phyloP scores from a whole-genome alignment of 768 basidiomycete species.

The Clathrus columnatus region DNA sequence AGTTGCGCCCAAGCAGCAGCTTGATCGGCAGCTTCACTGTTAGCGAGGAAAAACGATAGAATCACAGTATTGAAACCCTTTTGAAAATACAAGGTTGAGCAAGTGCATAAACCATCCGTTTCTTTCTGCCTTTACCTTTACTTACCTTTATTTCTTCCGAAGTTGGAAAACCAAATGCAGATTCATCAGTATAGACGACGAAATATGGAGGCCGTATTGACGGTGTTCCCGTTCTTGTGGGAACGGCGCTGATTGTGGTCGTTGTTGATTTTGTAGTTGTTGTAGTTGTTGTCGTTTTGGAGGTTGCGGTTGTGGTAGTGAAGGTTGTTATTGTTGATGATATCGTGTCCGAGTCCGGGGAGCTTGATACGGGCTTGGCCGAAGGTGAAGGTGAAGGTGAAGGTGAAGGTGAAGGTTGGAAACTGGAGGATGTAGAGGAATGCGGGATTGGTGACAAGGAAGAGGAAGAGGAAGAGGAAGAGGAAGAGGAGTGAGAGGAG shows the following conservation, averaged over 20 bases:
- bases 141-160: background rate
- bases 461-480: background rate
- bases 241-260: conserved; percentile 21
- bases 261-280: conserved; percentile 29
- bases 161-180: background rate
- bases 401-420: conserved; percentile 22
- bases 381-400: conserved; percentile 16
- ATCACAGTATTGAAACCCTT: conserved; percentile 13
- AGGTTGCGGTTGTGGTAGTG: conserved; percentile 22
- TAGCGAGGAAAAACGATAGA: conserved; percentile 11
- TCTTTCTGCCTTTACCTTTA: background rate
- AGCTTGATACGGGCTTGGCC: conserved; percentile 16
- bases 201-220: background rate
- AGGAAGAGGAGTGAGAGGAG: conserved; percentile 14
- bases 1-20: conserved; percentile 11
- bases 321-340: conserved; percentile 27
- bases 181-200: background rate
- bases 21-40: conserved; percentile 8
- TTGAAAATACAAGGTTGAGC: background rate
- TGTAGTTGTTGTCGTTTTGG: conserved; percentile 26
- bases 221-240: background rate
- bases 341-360: conserved; percentile 14
- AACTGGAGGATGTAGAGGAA: conserved; percentile 34
- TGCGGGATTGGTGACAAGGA: conserved; percentile 22
- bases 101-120: background rate